Evolutionary conservation across 1,284 basidiomycete genomes (phyloP).

Genomic region (Schizophyllum amplum): DNA sequence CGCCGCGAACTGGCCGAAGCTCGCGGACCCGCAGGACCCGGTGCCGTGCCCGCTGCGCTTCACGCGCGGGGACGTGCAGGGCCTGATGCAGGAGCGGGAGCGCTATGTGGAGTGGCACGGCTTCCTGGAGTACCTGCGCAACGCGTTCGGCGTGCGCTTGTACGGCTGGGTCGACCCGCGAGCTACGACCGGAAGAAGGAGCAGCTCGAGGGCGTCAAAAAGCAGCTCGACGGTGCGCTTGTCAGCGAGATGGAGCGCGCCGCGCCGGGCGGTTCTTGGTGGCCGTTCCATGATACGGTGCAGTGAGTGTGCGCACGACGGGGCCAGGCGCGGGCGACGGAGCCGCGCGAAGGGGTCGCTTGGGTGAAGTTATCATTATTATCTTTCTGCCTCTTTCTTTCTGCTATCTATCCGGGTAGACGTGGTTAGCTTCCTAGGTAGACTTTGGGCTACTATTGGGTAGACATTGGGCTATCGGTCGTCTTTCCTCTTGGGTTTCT

Average conservation of each 20-base stretch:
- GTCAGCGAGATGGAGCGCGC: not conserved
- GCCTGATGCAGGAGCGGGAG: not conserved
- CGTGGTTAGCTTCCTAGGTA: no score
- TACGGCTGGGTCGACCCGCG: not conserved
- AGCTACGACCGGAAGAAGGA: not conserved
- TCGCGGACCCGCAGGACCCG: not conserved
- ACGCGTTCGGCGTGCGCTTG: not conserved
- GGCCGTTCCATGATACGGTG: not conserved
- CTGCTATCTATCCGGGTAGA: not conserved
- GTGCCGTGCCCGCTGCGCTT: not conserved
- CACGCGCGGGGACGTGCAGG: not conserved
- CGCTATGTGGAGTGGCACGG: not conserved
- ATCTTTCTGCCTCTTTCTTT: not conserved
- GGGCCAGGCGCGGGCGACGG: no score
- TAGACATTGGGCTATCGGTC: not conserved
- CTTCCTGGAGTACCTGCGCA: not conserved
- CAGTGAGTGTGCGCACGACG: not conserved
- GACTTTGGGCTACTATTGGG: no score
- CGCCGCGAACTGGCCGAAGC: not conserved
- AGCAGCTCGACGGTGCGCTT: not conserved
- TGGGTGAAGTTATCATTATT: not conserved
- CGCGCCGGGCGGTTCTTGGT: not conserved
- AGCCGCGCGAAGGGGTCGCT: not conserved
- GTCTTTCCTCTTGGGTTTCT: not conserved
- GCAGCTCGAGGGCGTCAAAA: not conserved